A percentile compares a stretch with the other conserved stretches of the same genome.
Evolutionary conservation across 108 stramenopile species (phyloP).

Genomic region (Skeletonema menzelii): DNA sequence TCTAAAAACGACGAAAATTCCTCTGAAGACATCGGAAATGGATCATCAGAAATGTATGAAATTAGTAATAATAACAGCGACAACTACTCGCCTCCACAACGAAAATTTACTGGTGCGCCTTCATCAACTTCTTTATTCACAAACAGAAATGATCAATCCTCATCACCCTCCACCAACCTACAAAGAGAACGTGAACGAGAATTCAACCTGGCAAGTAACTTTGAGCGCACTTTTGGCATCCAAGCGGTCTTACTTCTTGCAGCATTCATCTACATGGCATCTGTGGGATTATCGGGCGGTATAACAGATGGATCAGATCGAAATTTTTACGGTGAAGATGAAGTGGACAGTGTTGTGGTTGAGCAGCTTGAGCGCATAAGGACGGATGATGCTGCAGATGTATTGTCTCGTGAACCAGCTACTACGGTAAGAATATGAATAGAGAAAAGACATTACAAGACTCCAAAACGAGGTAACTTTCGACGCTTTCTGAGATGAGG

Average conservation of each 20-base stretch:
- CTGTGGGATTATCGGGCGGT: slow-evolving; percentile 22
- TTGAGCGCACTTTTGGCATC: slow-evolving; percentile 19
- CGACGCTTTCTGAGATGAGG: no score
- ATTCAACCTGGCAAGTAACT: slow-evolving; percentile 21
- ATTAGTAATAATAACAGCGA: not conserved
- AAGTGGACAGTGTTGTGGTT: slow-evolving; percentile 19
- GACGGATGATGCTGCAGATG: slow-evolving; percentile 21
- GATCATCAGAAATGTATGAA: slow-evolving; percentile 8
- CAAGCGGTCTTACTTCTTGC: slow-evolving; percentile 15
- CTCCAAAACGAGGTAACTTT: not conserved
- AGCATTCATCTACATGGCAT: not conserved
- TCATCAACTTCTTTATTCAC: slow-evolving; percentile 11
- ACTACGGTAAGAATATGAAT: not conserved
- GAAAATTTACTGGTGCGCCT: slow-evolving; percentile 20
- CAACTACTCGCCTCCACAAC: not conserved
- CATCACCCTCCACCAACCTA: slow-evolving; percentile 8
- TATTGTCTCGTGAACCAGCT: not conserved
- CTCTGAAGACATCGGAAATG: not conserved
- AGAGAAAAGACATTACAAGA: not conserved
- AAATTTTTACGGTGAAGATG: slow-evolving; percentile 24
- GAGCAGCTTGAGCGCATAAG: slow-evolving; percentile 15
- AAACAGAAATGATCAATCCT: not conserved
- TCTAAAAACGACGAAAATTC: not conserved
- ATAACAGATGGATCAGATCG: slow-evolving; percentile 27
- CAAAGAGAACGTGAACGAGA: slow-evolving; percentile 21